phyloP scores from a whole-genome alignment of 2,329 filamentous ascomycete genomes.

The Botrytis medusae region DNA sequence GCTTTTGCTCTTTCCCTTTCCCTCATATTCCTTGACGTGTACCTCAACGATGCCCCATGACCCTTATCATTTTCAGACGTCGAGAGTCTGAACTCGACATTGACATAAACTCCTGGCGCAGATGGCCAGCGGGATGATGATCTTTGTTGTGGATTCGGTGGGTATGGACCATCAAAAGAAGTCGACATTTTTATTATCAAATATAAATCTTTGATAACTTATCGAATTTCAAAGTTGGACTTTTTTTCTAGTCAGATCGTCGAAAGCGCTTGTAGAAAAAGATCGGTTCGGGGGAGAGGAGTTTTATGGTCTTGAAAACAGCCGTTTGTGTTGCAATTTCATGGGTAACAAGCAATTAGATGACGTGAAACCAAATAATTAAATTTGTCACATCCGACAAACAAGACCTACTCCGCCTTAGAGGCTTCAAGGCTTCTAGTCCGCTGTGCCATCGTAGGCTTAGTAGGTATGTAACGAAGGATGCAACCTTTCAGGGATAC shows the following conservation, averaged over 20 bases:
- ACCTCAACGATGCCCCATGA: slow-evolving; percentile 33
- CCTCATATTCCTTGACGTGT: slow-evolving; percentile 35
- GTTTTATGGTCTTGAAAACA: slow-evolving; percentile 15
- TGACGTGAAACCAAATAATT: slow-evolving; percentile 15
- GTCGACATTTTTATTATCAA: slow-evolving; percentile 7
- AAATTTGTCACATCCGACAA: slow-evolving; percentile 13
- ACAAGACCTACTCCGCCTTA: slow-evolving; percentile 13
- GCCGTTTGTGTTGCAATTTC: background rate
- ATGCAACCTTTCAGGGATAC: slow-evolving; percentile 13
- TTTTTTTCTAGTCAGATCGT: background rate
- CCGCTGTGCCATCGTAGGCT: slow-evolving; percentile 20
- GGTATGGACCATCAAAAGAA: slow-evolving; percentile 19
- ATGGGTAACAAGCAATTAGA: background rate
- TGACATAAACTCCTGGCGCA: slow-evolving; percentile 34
- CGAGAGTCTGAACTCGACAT: slow-evolving; percentile 37
- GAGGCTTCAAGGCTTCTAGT: slow-evolving; percentile 16
- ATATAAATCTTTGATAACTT: slow-evolving; percentile 1
- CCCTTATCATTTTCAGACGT: slow-evolving; percentile 30
- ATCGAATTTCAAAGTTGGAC: background rate
- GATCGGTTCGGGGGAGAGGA: background rate
- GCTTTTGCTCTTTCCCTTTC: slow-evolving; percentile 31
- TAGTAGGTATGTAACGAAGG: slow-evolving; percentile 15
- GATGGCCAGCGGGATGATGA: slow-evolving; percentile 8
- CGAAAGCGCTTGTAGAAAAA: background rate
- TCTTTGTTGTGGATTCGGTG: slow-evolving; percentile 15